These are phyloP conservation scores for Thelonectria rubi DNA, from an alignment of 2,329 filamentous ascomycete genomes.

Conservation along the genomic window DNA sequence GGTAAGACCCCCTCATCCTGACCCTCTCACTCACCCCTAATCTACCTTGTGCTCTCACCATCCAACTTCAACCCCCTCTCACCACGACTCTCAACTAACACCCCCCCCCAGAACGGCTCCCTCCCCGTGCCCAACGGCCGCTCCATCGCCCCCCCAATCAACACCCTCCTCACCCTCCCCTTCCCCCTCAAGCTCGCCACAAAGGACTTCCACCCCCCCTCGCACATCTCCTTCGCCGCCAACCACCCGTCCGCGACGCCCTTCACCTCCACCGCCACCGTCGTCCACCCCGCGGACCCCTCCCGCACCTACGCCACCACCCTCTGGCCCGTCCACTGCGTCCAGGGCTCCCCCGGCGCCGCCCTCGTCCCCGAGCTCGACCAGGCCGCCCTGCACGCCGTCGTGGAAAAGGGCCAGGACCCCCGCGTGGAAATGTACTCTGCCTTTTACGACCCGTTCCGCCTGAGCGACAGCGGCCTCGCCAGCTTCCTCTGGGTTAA, in stretches of 20 bases:
- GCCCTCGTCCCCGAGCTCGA: conserved; percentile 79
- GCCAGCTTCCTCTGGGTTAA: conserved; percentile 62
- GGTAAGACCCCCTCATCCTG: conserved; percentile 60
- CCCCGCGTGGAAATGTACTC: conserved; percentile 89
- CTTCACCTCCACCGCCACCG: conserved; percentile 70
- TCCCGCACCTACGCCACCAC: conserved; percentile 70
- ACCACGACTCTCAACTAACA: conserved; percentile 17
- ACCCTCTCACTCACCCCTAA: not conserved
- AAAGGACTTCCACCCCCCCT: conserved; percentile 86
- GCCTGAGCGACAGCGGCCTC: conserved; percentile 71
- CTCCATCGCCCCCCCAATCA: conserved; percentile 74
- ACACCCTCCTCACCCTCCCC: conserved; percentile 75
- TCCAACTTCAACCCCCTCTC: not conserved
- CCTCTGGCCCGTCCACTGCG: conserved; percentile 92
- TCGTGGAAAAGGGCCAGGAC: conserved; percentile 83
- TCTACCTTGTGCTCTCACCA: too few relatives aligned
- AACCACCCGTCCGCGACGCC: conserved; percentile 77
- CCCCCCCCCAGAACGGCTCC: conserved; percentile 73
- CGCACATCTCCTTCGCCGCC: conserved; percentile 88
- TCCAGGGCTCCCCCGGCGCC: conserved; percentile 77
- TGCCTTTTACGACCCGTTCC: conserved; percentile 85
- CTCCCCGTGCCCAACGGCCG: conserved; percentile 82
- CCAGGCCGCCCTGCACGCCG: conserved; percentile 62
- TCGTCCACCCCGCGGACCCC: conserved; percentile 73
- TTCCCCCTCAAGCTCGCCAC: conserved; percentile 83